Evolutionary conservation across 2,329 filamentous ascomycete species (phyloP), one percentile per base, ranked within the genome.

Genomic region (Penicillium sp.): DNA sequence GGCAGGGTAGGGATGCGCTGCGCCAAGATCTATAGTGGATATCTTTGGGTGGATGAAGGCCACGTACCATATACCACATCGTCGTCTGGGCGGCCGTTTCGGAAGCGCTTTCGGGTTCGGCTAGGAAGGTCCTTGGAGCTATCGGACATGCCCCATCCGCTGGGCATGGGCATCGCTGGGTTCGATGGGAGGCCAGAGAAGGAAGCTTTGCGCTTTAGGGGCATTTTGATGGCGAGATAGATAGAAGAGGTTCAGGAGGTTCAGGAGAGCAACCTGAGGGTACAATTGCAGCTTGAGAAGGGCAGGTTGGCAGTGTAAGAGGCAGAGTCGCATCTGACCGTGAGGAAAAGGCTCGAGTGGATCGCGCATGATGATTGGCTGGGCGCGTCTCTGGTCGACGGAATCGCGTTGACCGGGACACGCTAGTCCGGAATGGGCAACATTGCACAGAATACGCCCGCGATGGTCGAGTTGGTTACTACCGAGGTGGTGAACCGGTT

Each of bases 181-280:
- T 56, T 61, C 18, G 79, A 77, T 37, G 78, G 69, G 18, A 81
- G 62, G 14, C 69, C 77, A 16, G 82, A 79, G 62, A 80, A 78
- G 43, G 83, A 84, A 46, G 83, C 82, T 70, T 87, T 87, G 69
- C 85, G 83, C 71, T 87, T 87, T 70, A 82, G 75, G 22, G 78
- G 76, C 84, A 87, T 86, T n/a, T 44, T 58, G 5, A 18, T 13
- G 16, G 33, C 2, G 13, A 24, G 16, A 41, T 27, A 3, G 22
- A 16, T 19, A 40, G 11, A 14, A 13, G 33, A 49, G 24, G 24
- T 46, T 22, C 5, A 9, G 22, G 39, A 19, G 13, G 31, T 16
- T 43, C 7, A 27, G 31, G 6, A 13, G 11, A 7, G 13, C n/a
- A 37, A 27, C 19, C 14, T 35, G 50, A 53, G 50, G 50, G 18